Evolutionary conservation across 495 filamentous ascomycete genomes (phyloP), one percentile per base, ranked within the genome.

Genomic region (Parathielavia hyrcaniae): DNA sequence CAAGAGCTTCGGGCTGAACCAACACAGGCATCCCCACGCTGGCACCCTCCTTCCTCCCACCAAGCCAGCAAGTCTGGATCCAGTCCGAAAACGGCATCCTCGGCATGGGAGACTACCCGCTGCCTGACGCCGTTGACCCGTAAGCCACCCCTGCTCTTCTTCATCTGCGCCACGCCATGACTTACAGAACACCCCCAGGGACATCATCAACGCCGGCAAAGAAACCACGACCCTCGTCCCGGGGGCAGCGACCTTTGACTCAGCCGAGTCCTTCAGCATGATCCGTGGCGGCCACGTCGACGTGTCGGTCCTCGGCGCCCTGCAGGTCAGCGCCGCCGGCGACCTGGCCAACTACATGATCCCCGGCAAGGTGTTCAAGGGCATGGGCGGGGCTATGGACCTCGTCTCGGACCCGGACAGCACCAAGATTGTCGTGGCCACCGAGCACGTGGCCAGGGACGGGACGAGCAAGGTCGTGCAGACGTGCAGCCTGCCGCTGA

Each of bases 281-380:
- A 83, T 84, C 66, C 75, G 81, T 7, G 79, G 81, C 48, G 81
- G 81, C 0, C 79, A 81, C 63, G 76, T 84, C 40, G 77, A 84
- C 63, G 77, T 84, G 6, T 80, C 78, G 11, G 83, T 84, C 69
- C 73, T 84, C 7, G 81, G 81, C 17, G 75, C 81, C 16, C 78
- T 84, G 59, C 81, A 84, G 61, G 81, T 84, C 23, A 78, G 76
- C 22, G 81, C 78, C 0, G 68, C 73, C 7, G 81, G 81, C 17
- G 81, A 84, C 62, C 61, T 84, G 48, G 81, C 81, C 19, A 84
- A 84, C 65, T 84, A 81, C 69, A 84, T 84, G 81, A 78, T 84
- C 54, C 81, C 81, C 0, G 81, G 81, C 16, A 83, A 82, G 67
- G 73, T 77, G 50, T 78, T 85, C 69, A 84, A 83, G 74, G 81